A percentile compares a stretch with the other conserved stretches of the same genome.
These are phyloP conservation scores for Paraurostyla sp. DNA, from an alignment of 73 alveolate species.

Conservation along the genomic window DNA sequence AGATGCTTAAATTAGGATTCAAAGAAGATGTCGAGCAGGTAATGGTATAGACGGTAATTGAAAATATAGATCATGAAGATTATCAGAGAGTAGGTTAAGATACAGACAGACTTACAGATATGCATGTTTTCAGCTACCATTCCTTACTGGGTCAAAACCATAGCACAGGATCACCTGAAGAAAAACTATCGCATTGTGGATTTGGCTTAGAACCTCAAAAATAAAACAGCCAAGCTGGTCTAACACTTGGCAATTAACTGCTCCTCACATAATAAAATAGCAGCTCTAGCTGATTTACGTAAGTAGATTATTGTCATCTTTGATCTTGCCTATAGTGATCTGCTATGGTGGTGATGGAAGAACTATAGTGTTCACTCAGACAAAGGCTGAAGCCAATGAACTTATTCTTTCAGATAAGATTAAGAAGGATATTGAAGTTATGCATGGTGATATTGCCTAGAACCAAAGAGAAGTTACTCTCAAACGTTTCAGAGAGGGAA, in stretches of 20 bases:
- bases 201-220: conserved; percentile 92
- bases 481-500: conserved; percentile 93
- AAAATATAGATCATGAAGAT: conserved; percentile 72
- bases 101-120: conserved; percentile 90
- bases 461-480: conserved; percentile 95
- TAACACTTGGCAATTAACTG: conserved; percentile 90
- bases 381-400: conserved; percentile 89
- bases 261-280: conserved; percentile 80
- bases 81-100: conserved; percentile 71
- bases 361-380: conserved; percentile 87
- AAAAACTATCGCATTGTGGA: conserved; percentile 87
- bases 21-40: conserved; percentile 96
- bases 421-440: conserved; percentile 86
- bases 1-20: conserved; percentile 99
- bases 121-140: conserved; percentile 98
- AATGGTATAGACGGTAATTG: background rate
- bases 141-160: conserved; percentile 97
- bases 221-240: conserved; percentile 93
- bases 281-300: conserved; percentile 85
- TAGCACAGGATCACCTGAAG: conserved; percentile 83
- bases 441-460: conserved; percentile 94
- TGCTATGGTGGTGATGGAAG: conserved; percentile 90
- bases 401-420: conserved; percentile 88
- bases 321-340: conserved; percentile 1
- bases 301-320: background rate